Evolutionary conservation across 225 moss, liverwort and hornwort genomes (phyloP).

Genomic region (Anthoceros angustus): DNA sequence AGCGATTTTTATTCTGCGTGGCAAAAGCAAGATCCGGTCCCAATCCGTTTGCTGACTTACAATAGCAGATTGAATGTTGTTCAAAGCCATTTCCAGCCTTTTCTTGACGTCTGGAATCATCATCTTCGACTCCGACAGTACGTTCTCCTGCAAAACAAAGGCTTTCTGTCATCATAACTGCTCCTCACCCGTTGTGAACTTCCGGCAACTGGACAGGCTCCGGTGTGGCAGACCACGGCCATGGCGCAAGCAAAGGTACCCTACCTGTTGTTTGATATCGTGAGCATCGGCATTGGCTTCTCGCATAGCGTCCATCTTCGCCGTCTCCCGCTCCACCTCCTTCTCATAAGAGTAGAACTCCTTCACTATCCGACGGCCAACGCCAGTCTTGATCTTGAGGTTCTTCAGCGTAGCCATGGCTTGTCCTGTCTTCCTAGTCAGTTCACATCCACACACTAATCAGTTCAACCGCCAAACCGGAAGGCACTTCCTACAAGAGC

Average conservation of each 20-base stretch:
- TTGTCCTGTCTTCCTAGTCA: neutral
- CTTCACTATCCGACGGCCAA: constrained; percentile 61
- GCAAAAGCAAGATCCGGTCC: neutral
- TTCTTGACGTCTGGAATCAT: constrained; percentile 78
- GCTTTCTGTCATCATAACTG: neutral
- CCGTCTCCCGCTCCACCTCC: constrained; percentile 55
- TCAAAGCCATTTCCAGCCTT: constrained; percentile 46
- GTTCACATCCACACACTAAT: neutral
- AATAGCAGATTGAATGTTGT: constrained; percentile 32
- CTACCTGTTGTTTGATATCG: constrained; percentile 72
- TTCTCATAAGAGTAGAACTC: constrained; percentile 62
- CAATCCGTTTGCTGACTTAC: constrained; percentile 17
- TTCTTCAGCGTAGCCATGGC: constrained; percentile 39
- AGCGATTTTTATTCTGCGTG: neutral
- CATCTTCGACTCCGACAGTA: constrained; percentile 76
- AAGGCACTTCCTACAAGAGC: too few species aligned
- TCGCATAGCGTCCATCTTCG: constrained; percentile 55
- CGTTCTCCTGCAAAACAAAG: constrained; percentile 38
- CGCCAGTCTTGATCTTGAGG: constrained; percentile 59
- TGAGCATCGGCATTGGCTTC: constrained; percentile 32
- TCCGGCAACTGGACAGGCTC: neutral
- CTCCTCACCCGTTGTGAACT: neutral
- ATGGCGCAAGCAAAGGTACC: neutral
- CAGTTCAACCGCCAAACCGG: neutral
- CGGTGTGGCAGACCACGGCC: neutral